These are phyloP conservation scores for Hanseniaspora pseudoguilliermondii DNA, from an alignment of 805 yeast species.

Conservation along the genomic window DNA sequence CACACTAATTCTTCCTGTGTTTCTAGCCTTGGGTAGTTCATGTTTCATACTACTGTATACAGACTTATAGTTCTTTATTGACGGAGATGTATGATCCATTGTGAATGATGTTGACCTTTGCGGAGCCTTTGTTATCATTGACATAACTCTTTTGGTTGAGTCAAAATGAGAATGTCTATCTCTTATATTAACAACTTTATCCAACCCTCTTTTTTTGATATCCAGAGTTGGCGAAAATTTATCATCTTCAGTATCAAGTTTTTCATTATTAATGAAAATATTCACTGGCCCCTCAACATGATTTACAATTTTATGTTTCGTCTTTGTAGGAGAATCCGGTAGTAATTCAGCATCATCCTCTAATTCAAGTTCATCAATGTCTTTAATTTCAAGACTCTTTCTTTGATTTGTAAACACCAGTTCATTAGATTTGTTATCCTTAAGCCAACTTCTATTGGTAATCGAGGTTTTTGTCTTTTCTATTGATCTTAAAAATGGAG, in stretches of 20 bases:
- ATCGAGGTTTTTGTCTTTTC: conserved; percentile 9
- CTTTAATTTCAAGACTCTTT: neutral
- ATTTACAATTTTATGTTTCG: neutral
- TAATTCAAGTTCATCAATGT: neutral
- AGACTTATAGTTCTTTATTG: conserved; percentile 3
- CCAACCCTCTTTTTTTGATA: too few species aligned
- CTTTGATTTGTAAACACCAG: neutral
- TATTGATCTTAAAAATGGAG: conserved; percentile 13
- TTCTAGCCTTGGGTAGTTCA: conserved; percentile 8
- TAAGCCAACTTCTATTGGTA: conserved; percentile 4
- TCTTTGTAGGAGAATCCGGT: conserved; percentile 2
- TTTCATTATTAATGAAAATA: too few species aligned
- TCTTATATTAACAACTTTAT: too few species aligned
- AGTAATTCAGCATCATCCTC: neutral
- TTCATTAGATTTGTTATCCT: neutral
- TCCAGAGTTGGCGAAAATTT: too few species aligned
- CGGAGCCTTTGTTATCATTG: neutral
- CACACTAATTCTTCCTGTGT: conserved; percentile 13
- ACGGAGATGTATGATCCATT: neutral
- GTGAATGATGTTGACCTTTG: neutral
- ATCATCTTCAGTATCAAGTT: too few species aligned
- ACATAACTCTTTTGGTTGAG: neutral
- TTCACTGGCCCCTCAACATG: neutral
- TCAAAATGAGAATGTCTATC: too few species aligned
- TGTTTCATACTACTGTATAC: conserved; percentile 2